Evolutionary conservation across 2,329 filamentous ascomycete species (phyloP).

Genomic region (Monosporascus sp.): DNA sequence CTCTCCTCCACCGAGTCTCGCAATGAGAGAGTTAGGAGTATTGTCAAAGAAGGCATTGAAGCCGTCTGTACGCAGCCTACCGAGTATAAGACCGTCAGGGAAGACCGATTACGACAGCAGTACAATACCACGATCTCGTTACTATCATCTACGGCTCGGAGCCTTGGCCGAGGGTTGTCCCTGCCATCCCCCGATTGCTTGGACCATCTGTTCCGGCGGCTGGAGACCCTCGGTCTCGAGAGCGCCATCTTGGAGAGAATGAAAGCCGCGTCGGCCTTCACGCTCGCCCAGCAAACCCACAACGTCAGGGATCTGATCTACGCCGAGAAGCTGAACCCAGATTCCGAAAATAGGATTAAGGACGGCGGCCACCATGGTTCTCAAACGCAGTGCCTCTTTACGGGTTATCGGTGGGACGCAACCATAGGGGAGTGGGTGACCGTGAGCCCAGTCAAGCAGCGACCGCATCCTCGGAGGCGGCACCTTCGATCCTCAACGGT

Average conservation of each 20-base stretch:
- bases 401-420: slow-evolving; percentile 46
- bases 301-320: slow-evolving; percentile 49
- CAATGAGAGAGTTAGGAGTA: slow-evolving; percentile 4
- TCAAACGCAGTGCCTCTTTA: slow-evolving; percentile 16
- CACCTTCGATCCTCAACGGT: slow-evolving; percentile 12
- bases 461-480: slow-evolving; percentile 14
- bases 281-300: slow-evolving; percentile 46
- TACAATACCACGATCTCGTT: slow-evolving; percentile 21
- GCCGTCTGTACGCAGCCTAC: slow-evolving; percentile 9
- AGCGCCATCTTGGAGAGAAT: slow-evolving; percentile 31
- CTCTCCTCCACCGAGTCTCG: slow-evolving; percentile 15
- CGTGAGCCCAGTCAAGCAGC: slow-evolving; percentile 33
- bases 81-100: slow-evolving; percentile 5
- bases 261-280: slow-evolving; percentile 42
- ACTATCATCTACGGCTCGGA: slow-evolving; percentile 23
- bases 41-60: slow-evolving; percentile 10
- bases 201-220: slow-evolving; percentile 30
- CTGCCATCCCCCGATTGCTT: slow-evolving; percentile 22
- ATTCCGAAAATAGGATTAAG: not conserved
- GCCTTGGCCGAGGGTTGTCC: slow-evolving; percentile 21
- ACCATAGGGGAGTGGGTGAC: slow-evolving; percentile 53
- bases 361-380: not conserved
- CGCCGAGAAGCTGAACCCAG: slow-evolving; percentile 37
- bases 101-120: slow-evolving; percentile 12
- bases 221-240: slow-evolving; percentile 30